phyloP scores from a whole-genome alignment of 2,329 filamentous ascomycete species.

The Paramyrothecium roridum region DNA sequence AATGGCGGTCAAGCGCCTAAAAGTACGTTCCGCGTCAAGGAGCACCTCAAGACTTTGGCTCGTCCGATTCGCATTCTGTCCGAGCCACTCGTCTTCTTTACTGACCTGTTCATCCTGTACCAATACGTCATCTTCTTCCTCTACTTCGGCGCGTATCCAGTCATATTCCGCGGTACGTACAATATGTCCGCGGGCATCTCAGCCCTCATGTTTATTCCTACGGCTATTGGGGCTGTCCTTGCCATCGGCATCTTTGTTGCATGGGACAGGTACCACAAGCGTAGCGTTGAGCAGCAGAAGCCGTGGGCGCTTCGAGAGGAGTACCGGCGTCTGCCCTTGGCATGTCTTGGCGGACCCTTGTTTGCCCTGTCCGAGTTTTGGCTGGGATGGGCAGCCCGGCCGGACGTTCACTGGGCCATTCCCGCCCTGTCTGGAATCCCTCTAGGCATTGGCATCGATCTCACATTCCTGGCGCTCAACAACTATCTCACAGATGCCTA shows the following conservation, averaged over 20 bases:
- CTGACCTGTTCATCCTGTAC: constrained; percentile 47
- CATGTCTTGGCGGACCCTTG: neutral
- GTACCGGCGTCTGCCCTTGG: constrained; percentile 52
- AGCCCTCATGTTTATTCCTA: constrained; percentile 6
- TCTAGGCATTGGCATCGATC: neutral
- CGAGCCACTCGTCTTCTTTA: constrained; percentile 55
- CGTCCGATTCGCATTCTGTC: constrained; percentile 28
- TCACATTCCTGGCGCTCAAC: neutral
- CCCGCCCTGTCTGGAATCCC: neutral
- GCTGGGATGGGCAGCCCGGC: neutral
- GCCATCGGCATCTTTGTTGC: constrained; percentile 4
- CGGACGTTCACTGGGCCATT: neutral
- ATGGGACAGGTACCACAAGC: neutral
- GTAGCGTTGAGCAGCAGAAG: constrained; percentile 8
- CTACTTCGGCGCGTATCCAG: constrained; percentile 55
- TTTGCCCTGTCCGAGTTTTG: neutral
- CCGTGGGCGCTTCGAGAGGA: constrained; percentile 48
- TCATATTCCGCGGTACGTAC: constrained; percentile 13
- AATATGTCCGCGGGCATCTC: constrained; percentile 4
- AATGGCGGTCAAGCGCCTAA: neutral
- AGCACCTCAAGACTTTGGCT: neutral
- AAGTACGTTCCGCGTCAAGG: neutral
- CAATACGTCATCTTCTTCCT: constrained; percentile 58
- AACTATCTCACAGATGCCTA: neutral
- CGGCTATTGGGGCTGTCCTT: constrained; percentile 6